Percentiles rank a stretch among this genome's conserved stretches.
These are phyloP conservation scores for Candida patagonica DNA, from an alignment of 805 yeast genomes.

Conservation along the genomic window DNA sequence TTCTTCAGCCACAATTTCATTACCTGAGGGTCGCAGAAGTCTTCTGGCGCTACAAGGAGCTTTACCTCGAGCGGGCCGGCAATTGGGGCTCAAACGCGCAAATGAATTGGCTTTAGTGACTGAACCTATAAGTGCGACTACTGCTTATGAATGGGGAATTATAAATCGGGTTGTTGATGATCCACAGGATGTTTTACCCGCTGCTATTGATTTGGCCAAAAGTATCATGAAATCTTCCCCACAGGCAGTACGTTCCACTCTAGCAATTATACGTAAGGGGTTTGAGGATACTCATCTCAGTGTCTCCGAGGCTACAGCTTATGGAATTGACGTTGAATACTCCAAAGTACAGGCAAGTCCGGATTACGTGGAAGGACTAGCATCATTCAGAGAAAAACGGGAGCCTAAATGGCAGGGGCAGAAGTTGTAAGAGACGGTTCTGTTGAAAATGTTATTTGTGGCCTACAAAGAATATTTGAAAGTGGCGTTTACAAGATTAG, in stretches of 20 bases:
- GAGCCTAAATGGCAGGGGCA: constrained; percentile 17
- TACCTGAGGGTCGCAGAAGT: constrained; percentile 22
- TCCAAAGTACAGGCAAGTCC: constrained; percentile 6
- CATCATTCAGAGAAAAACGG: constrained; percentile 19
- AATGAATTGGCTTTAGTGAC: constrained; percentile 20
- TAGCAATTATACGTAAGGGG: constrained; percentile 18
- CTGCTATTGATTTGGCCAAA: constrained; percentile 18
- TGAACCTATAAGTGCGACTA: constrained; percentile 21
- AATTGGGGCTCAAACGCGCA: constrained; percentile 19
- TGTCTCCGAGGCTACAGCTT: constrained; percentile 14
- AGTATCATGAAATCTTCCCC: constrained; percentile 19
- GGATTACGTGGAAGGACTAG: constrained; percentile 19
- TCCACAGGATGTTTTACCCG: constrained; percentile 16
- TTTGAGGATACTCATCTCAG: constrained; percentile 13
- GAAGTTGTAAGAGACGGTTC: constrained; percentile 16
- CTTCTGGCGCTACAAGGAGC: constrained; percentile 23
- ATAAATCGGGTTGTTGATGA: constrained; percentile 18
- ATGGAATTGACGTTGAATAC: constrained; percentile 11
- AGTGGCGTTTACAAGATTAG: too few species aligned
- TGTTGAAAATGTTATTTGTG: too few species aligned
- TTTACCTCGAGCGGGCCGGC: constrained; percentile 19
- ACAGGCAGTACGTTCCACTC: constrained; percentile 17
- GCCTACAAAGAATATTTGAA: too few species aligned
- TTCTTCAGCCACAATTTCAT: constrained; percentile 15
- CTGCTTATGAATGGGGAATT: constrained; percentile 21